Conservation (phyloP, 106 monocot genomes). For the Dioscorea zingiberensis region DNA sequence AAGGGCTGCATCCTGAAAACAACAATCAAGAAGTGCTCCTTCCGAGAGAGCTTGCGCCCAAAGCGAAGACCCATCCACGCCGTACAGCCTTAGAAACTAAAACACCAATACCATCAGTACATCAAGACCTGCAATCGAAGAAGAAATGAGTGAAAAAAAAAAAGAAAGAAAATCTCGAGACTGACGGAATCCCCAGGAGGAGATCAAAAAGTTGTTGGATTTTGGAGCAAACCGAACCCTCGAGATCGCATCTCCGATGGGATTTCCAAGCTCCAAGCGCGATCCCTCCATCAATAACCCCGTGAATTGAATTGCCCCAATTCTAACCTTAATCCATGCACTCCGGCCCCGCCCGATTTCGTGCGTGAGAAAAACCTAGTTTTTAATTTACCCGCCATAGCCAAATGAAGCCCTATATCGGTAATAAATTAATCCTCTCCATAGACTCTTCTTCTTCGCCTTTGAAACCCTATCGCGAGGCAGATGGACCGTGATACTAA, state of each 20-base stretch:
- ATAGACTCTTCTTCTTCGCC: no score
- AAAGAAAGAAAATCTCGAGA: neutral
- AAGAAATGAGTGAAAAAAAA: neutral
- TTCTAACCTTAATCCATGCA: no score
- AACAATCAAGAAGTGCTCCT: conserved; percentile 52
- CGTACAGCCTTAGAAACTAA: conserved; percentile 62
- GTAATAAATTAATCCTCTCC: no score
- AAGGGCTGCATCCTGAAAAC: conserved; percentile 33
- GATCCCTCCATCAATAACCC: conserved; percentile 4
- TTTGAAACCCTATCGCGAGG: no score
- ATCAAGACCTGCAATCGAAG: neutral
- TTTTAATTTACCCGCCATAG: no score
- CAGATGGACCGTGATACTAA: no score
- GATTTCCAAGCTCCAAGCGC: conserved; percentile 16
- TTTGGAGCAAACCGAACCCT: conserved; percentile 55
- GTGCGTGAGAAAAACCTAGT: no score
- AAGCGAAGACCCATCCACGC: no score
- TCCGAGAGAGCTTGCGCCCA: conserved; percentile 27
- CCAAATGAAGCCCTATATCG: no score
- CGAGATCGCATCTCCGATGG: conserved; percentile 45
- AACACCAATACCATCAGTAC: neutral
- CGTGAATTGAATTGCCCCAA: no score
- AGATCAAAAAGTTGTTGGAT: conserved; percentile 50
- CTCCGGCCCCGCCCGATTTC: no score
- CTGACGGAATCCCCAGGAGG: conserved; percentile 70